Conservation (phyloP, 305 asterid species). For the Rubia occidens region DNA sequence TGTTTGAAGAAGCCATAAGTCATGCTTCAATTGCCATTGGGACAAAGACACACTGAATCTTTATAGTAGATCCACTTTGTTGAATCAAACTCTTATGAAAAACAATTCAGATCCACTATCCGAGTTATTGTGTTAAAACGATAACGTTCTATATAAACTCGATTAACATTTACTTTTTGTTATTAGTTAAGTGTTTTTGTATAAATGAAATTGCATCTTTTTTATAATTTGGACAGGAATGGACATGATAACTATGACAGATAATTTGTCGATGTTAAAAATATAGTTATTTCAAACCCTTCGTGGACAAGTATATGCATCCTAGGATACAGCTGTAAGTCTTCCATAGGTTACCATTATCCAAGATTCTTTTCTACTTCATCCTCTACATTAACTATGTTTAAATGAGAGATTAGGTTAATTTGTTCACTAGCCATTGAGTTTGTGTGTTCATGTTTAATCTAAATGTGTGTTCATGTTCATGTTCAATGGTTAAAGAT, state of each 20-base stretch:
- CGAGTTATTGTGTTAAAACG: not conserved
- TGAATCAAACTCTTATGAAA: conserved; percentile 11
- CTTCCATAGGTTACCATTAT: not conserved
- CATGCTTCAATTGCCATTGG: conserved; percentile 15
- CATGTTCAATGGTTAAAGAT: not conserved
- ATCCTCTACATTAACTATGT: not conserved
- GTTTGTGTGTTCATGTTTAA: not conserved
- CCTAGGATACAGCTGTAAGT: conserved; percentile 4
- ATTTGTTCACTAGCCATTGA: not conserved
- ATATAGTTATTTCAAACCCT: not conserved
- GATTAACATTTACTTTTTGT: no score
- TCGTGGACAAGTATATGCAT: not conserved
- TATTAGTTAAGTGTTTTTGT: no score
- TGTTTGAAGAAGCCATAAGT: conserved; percentile 7
- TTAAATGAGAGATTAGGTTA: not conserved
- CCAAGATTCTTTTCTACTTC: not conserved
- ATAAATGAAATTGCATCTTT: no score
- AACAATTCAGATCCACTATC: not conserved
- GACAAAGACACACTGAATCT: conserved; percentile 50
- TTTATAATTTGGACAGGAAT: not conserved
- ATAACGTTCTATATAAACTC: not conserved
- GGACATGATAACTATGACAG: not conserved
- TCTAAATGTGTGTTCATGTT: no score
- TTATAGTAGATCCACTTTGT: conserved; percentile 32
- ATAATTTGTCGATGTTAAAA: no score